Evolutionary conservation across 768 basidiomycete genomes (phyloP).

Genomic region (Dictyophora rubrovolvata): DNA sequence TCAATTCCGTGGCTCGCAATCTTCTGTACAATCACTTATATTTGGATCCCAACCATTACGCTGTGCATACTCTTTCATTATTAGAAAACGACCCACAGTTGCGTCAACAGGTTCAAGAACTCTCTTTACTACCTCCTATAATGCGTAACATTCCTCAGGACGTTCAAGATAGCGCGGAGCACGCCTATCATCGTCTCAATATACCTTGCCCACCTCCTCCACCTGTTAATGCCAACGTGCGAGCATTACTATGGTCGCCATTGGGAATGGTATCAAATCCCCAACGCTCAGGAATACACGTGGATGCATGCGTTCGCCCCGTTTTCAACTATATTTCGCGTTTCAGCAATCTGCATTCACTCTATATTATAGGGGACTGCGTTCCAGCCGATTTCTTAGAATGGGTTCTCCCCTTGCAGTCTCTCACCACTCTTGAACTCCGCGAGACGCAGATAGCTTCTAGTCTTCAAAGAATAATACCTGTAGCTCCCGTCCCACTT

Average conservation of each 20-base stretch:
- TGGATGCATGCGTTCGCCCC: background rate
- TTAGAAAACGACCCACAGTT: background rate
- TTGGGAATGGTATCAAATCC: background rate
- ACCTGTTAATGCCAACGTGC: background rate
- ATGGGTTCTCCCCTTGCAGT: background rate
- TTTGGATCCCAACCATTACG: slow-evolving; percentile 5
- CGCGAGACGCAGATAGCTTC: background rate
- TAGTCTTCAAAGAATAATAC: background rate
- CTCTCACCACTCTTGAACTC: slow-evolving; percentile 3
- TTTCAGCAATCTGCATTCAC: background rate
- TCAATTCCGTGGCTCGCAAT: background rate
- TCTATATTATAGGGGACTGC: background rate
- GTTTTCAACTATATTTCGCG: background rate
- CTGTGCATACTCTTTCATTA: background rate
- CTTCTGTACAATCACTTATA: slow-evolving; percentile 1
- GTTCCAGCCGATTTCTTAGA: background rate
- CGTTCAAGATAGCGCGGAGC: background rate
- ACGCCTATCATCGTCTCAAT: background rate
- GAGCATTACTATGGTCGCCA: background rate
- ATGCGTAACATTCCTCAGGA: background rate
- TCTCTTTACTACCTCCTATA: background rate
- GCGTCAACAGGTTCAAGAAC: background rate
- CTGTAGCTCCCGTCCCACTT: background rate
- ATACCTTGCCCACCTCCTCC: background rate
- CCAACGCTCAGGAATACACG: background rate